These are phyloP conservation scores for Phlebiopsis gigantea DNA, from an alignment of 768 basidiomycete genomes.

Conservation along the genomic window DNA sequence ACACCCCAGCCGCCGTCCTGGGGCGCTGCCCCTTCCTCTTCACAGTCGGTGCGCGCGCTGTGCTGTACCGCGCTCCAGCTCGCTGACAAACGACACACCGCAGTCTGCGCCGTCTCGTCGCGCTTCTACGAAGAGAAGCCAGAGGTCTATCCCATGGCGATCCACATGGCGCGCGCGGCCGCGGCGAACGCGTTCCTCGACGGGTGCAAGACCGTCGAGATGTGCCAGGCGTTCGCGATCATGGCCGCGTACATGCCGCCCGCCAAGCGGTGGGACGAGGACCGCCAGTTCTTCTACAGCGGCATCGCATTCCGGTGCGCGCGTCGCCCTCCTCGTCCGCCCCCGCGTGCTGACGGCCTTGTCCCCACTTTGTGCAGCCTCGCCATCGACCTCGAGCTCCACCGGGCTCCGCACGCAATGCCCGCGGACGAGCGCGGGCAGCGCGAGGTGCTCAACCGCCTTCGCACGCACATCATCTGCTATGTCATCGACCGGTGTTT, in stretches of 20 bases:
- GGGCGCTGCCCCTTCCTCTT: constrained; percentile 55
- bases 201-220: constrained; percentile 64
- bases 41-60: constrained; percentile 42
- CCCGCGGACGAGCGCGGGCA: constrained; percentile 47
- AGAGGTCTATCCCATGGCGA: constrained; percentile 49
- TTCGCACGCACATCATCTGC: constrained; percentile 71
- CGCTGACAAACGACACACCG: not conserved
- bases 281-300: constrained; percentile 67
- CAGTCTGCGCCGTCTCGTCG: constrained; percentile 68
- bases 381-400: constrained; percentile 66
- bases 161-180: constrained; percentile 57
- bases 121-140: constrained; percentile 55
- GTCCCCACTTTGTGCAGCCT: constrained; percentile 35
- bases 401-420: constrained; percentile 41
- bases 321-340: not conserved
- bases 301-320: constrained; percentile 62
- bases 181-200: constrained; percentile 57
- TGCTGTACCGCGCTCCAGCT: too few species aligned
- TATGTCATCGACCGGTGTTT: constrained; percentile 72
- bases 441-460: constrained; percentile 64
- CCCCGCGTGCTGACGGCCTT: not conserved
- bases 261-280: constrained; percentile 62
- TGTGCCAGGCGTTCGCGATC: constrained; percentile 72
- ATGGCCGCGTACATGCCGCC: constrained; percentile 60
- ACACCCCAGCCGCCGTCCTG: constrained; percentile 48